Percentiles rank a stretch among this genome's conserved stretches.
Evolutionary conservation across 768 basidiomycete species (phyloP).

Genomic region (Pisolithus sp.): DNA sequence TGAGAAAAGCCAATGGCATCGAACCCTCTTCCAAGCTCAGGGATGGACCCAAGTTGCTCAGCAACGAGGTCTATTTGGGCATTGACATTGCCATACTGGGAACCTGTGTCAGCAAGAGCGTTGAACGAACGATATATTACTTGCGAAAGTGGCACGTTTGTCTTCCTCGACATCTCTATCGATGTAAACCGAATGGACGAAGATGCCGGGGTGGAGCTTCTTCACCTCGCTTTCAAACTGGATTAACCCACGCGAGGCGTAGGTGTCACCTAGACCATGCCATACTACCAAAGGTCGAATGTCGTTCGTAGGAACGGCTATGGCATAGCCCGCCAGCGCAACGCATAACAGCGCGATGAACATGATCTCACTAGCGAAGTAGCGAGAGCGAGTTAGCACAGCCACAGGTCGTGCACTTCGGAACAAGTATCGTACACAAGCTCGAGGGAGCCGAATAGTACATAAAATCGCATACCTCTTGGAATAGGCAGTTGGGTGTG

Average conservation of each 20-base stretch:
- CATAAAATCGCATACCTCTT: too few species aligned
- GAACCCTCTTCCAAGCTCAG: conserved; percentile 64
- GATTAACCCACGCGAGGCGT: conserved; percentile 66
- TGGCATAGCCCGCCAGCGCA: conserved; percentile 7
- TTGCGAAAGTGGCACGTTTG: conserved; percentile 63
- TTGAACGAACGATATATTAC: conserved; percentile 26
- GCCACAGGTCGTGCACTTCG: too few species aligned
- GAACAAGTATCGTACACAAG: too few species aligned
- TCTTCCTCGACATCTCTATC: conserved; percentile 58
- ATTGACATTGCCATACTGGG: conserved; percentile 72
- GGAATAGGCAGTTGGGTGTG: too few species aligned
- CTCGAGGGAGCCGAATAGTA: too few species aligned
- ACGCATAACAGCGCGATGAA: conserved; percentile 10
- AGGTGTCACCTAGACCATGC: conserved; percentile 81
- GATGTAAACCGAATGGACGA: conserved; percentile 68
- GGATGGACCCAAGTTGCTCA: conserved; percentile 54
- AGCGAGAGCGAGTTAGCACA: too few species aligned
- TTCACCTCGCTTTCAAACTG: conserved; percentile 55
- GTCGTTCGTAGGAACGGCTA: conserved; percentile 9
- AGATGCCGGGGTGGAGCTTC: conserved; percentile 66
- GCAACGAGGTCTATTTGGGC: conserved; percentile 62
- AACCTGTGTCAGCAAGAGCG: conserved; percentile 1
- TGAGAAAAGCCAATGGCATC: conserved; percentile 89
- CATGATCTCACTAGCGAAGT: conserved; percentile 7
- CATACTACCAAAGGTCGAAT: conserved; percentile 62